A percentile compares a stretch with the other conserved stretches of the same genome.
These are phyloP conservation scores for Nelumbo lutea DNA, from an alignment of 164 flowering plant genomes.

Conservation along the genomic window DNA sequence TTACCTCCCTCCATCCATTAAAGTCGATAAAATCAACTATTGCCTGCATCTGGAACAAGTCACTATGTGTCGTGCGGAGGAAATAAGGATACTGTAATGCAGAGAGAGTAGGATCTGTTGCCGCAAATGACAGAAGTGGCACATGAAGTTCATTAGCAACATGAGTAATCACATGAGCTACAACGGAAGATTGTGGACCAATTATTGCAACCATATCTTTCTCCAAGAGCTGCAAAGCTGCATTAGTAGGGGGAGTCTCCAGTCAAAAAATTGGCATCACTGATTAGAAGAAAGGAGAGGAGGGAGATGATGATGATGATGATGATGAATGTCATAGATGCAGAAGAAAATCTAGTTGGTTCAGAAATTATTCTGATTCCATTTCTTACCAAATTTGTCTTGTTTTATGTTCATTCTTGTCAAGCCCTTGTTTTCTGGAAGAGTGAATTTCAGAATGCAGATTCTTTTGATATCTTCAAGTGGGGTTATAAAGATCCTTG, in stretches of 20 bases:
- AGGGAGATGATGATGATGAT: neutral
- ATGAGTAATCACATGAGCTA: slow-evolving; percentile 77
- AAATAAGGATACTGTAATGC: slow-evolving; percentile 74
- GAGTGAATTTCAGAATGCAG: no score
- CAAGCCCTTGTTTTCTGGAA: neutral
- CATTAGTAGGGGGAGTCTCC: slow-evolving; percentile 14
- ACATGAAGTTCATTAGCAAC: slow-evolving; percentile 68
- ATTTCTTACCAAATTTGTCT: neutral
- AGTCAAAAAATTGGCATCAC: neutral
- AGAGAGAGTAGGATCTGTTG: slow-evolving; percentile 86
- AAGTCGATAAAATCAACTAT: slow-evolving; percentile 60
- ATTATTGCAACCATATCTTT: slow-evolving; percentile 67
- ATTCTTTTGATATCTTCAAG: neutral
- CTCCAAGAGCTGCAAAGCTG: slow-evolving; percentile 76
- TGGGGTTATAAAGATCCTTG: neutral
- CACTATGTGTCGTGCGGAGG: slow-evolving; percentile 71
- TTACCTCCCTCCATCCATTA: slow-evolving; percentile 74
- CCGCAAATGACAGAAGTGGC: slow-evolving; percentile 77
- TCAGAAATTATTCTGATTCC: neutral
- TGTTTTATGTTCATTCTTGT: neutral
- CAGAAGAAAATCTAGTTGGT: neutral
- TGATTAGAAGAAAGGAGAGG: neutral
- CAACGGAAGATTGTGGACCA: slow-evolving; percentile 90
- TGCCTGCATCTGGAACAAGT: slow-evolving; percentile 76
- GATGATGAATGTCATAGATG: no score